These are phyloP conservation scores for Alternaria panax DNA, from an alignment of 2,329 filamentous ascomycete genomes.

Conservation along the genomic window DNA sequence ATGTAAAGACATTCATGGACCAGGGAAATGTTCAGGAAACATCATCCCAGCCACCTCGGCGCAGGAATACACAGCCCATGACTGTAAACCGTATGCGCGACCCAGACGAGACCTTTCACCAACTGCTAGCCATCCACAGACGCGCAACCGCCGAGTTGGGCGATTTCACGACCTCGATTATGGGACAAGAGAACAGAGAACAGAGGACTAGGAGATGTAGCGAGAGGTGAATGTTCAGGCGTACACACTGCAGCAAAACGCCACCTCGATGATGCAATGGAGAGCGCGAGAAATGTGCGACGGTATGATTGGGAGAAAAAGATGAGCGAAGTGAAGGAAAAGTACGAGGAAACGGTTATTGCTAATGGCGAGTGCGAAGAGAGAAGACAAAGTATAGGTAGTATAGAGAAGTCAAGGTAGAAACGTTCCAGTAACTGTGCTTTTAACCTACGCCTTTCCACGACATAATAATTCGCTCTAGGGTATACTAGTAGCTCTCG, in stretches of 20 bases:
- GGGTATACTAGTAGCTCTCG: neutral
- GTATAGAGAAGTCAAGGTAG: too few relatives aligned
- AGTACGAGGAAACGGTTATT: neutral
- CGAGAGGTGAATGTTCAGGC: neutral
- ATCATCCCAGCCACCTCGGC: neutral
- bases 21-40: neutral
- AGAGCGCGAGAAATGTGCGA: neutral
- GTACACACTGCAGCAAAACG: neutral
- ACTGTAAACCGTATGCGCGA: neutral
- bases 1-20: neutral
- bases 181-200: neutral
- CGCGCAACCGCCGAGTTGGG: neutral
- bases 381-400: too few relatives aligned
- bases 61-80: neutral
- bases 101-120: neutral
- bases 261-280: neutral
- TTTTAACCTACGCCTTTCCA: neutral
- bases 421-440: too few relatives aligned
- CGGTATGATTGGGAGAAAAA: neutral
- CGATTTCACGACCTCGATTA: neutral
- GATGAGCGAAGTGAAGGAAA: neutral
- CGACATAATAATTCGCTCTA: neutral
- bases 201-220: neutral
- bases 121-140: neutral
- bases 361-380: neutral